Conservation (phyloP, 106 monocot species). For the Dendrobium officinale region DNA sequence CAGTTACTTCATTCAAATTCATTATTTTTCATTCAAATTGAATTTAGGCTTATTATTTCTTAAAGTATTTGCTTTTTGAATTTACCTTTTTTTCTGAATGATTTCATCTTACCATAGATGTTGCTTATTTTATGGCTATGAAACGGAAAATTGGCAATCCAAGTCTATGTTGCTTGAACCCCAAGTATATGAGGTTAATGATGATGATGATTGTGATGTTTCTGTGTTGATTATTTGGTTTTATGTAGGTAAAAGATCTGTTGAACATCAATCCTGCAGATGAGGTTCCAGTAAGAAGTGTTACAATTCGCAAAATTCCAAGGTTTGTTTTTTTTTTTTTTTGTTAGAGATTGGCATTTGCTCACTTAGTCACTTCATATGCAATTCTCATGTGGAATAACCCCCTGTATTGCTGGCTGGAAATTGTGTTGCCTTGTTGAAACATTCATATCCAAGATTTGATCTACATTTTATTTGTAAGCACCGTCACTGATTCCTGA, state of each 20-base stretch:
- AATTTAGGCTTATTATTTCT: too few relatives aligned
- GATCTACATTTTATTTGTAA: background rate
- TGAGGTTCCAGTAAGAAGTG: slow-evolving; percentile 69
- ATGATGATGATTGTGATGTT: background rate
- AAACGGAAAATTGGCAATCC: too few relatives aligned
- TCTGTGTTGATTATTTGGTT: background rate
- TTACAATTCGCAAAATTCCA: slow-evolving; percentile 94
- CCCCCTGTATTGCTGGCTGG: background rate
- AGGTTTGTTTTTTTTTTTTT: slow-evolving; percentile 30
- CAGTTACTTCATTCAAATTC: too few relatives aligned
- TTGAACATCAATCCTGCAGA: slow-evolving; percentile 50
- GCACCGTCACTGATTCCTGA: background rate
- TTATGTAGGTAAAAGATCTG: slow-evolving; percentile 81
- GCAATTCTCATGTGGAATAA: background rate
- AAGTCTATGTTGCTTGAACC: too few relatives aligned
- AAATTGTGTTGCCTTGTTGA: too few relatives aligned
- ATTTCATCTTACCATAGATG: too few relatives aligned
- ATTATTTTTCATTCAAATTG: too few relatives aligned
- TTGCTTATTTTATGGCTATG: too few relatives aligned
- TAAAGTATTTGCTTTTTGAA: too few relatives aligned
- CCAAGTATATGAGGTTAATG: background rate
- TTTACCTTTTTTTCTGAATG: too few relatives aligned
- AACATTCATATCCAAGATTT: too few relatives aligned
- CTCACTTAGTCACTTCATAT: background rate
- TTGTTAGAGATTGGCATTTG: background rate